These are phyloP conservation scores for Termitomyces sp. DNA, from an alignment of 768 basidiomycete species.

Conservation along the genomic window DNA sequence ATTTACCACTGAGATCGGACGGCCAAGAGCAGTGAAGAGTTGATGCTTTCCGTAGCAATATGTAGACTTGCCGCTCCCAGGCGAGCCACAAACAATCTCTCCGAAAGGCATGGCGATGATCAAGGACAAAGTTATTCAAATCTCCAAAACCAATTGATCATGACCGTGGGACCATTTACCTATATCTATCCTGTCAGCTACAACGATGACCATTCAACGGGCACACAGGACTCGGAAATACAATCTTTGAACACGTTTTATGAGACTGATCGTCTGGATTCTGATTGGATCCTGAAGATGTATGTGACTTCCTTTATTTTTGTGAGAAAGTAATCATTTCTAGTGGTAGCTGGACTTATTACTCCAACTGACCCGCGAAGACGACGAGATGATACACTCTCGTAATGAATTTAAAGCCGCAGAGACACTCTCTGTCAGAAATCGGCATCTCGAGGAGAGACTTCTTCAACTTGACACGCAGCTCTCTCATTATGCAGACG, in stretches of 20 bases:
- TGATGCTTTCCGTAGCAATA: conserved; percentile 87
- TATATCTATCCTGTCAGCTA: background rate
- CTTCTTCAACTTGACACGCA: conserved; percentile 30
- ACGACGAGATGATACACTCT: conserved; percentile 6
- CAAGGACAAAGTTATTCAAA: background rate
- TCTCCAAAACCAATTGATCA: background rate
- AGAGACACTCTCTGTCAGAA: background rate
- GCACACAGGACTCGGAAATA: background rate
- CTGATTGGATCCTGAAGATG: conserved; percentile 29
- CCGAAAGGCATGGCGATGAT: conserved; percentile 70
- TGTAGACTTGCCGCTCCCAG: conserved; percentile 84
- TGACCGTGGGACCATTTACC: background rate
- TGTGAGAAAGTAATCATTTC: background rate
- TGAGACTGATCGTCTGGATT: conserved; percentile 20
- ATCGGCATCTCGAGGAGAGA: conserved; percentile 18
- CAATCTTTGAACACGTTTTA: conserved; percentile 2
- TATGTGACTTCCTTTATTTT: conserved; percentile 11
- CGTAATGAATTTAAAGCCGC: background rate
- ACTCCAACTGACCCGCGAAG: conserved; percentile 18
- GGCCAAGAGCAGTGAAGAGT: conserved; percentile 78
- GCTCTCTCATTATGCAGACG: conserved; percentile 22
- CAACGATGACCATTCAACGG: background rate
- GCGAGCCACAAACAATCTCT: conserved; percentile 81
- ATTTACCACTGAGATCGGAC: conserved; percentile 89
- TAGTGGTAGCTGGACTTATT: conserved; percentile 16